A percentile compares a stretch with the other conserved stretches of the same genome.
Conservation (phyloP, 2,329 filamentous ascomycete species). For the Allantophomopsis lycopodina region DNA sequence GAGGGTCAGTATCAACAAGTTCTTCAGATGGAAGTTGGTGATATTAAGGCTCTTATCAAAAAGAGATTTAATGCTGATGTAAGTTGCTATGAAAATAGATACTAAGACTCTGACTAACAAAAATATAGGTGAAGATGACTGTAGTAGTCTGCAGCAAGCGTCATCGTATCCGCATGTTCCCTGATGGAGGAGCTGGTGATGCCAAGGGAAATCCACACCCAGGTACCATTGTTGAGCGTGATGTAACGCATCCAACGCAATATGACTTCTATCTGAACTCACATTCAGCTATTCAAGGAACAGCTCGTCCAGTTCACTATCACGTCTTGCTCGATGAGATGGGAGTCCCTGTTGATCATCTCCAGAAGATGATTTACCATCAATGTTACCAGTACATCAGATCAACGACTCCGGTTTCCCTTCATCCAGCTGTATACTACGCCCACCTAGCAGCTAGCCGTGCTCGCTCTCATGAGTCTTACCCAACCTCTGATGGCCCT, state of each 20-base stretch:
- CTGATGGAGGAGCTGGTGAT: conserved; percentile 44
- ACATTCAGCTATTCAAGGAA: conserved; percentile 81
- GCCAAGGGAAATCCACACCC: conserved; percentile 71
- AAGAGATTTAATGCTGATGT: conserved; percentile 19
- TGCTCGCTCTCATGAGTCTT: conserved; percentile 58
- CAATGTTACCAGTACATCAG: conserved; percentile 90
- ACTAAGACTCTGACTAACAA: conserved; percentile 3
- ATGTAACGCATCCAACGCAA: conserved; percentile 82
- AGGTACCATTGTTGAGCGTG: conserved; percentile 75
- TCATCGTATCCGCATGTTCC: conserved; percentile 90
- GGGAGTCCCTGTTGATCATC: conserved; percentile 46
- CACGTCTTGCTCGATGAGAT: conserved; percentile 79
- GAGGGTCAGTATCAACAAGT: conserved; percentile 78
- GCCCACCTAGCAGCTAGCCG: conserved; percentile 80
- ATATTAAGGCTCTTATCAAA: conserved; percentile 50
- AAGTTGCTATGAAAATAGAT: conserved; percentile 1
- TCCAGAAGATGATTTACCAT: conserved; percentile 86
- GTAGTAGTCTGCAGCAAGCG: conserved; percentile 87
- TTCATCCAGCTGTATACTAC: conserved; percentile 79
- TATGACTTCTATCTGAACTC: conserved; percentile 73
- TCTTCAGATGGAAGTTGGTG: conserved; percentile 59
- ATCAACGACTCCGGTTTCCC: conserved; percentile 83
- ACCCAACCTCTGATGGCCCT: conserved; percentile 29
- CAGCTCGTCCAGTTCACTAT: conserved; percentile 84
- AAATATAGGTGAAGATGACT: conserved; percentile 45